Conservation (phyloP, 2,329 filamentous ascomycete genomes). For the Bipolaris victoriae region DNA sequence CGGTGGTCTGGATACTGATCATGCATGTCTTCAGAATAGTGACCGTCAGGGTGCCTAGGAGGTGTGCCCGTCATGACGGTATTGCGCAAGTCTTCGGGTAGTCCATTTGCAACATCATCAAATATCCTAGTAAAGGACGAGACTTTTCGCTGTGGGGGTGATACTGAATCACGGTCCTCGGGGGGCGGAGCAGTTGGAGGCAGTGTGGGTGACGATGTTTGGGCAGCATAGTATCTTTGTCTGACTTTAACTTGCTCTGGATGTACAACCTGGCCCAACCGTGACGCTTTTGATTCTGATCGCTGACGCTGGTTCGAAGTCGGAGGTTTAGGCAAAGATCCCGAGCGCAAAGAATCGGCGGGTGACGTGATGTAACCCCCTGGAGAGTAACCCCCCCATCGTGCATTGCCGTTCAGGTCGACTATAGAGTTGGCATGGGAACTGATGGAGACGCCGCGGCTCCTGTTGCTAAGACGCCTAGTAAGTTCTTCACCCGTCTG, state of each 20-base stretch:
- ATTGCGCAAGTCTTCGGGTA: constrained; percentile 40
- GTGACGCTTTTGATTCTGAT: constrained; percentile 50
- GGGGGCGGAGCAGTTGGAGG: background rate
- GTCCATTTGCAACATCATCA: constrained; percentile 45
- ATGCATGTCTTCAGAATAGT: constrained; percentile 8
- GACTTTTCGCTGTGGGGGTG: constrained; percentile 32
- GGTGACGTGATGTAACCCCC: constrained; percentile 72
- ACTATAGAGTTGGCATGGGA: constrained; percentile 66
- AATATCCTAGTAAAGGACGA: constrained; percentile 48
- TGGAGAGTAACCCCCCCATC: constrained; percentile 73
- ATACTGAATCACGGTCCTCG: constrained; percentile 3
- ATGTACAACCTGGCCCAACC: constrained; percentile 52
- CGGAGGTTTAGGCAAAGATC: constrained; percentile 50
- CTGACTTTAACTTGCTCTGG: constrained; percentile 37
- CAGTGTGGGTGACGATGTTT: constrained; percentile 25
- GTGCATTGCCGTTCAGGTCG: constrained; percentile 69
- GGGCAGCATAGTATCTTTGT: constrained; percentile 7
- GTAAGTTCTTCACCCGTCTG: constrained; percentile 34
- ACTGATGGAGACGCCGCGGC: constrained; percentile 51
- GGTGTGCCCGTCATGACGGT: constrained; percentile 22
- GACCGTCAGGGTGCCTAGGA: constrained; percentile 15
- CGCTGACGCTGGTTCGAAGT: constrained; percentile 45
- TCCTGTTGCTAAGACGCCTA: constrained; percentile 38
- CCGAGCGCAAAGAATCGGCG: constrained; percentile 64
- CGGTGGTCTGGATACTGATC: constrained; percentile 22